A percentile compares a stretch with the other conserved stretches of the same genome.
These are phyloP conservation scores for Ilex aquifolium DNA, from an alignment of 257 asterid genomes.

Conservation along the genomic window DNA sequence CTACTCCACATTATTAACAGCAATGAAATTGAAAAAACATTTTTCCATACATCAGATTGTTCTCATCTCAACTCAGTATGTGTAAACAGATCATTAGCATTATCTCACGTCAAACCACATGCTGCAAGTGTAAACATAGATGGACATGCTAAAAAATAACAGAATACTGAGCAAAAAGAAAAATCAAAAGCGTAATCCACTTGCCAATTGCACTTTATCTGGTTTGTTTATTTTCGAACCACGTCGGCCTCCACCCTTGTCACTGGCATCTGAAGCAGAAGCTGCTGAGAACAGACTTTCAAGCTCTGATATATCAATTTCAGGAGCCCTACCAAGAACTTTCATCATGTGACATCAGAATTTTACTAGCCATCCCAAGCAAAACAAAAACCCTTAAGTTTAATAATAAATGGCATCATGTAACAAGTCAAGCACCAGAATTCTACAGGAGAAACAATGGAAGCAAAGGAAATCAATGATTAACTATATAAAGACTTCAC, in stretches of 20 bases:
- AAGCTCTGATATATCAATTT: conserved; percentile 92
- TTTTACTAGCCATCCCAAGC: conserved; percentile 2
- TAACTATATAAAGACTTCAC: no score
- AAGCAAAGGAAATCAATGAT: no score
- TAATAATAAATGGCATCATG: no score
- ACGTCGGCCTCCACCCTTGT: conserved; percentile 67
- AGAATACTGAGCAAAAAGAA: not conserved
- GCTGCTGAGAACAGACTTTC: conserved; percentile 97
- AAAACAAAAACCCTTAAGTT: no score
- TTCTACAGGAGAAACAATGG: no score
- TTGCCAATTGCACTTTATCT: conserved; percentile 92
- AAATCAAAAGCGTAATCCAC: conserved; percentile 13
- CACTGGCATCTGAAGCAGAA: conserved; percentile 73
- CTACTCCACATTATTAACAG: not conserved
- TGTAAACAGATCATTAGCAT: not conserved
- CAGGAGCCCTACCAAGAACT: conserved; percentile 69
- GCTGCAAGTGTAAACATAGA: conserved; percentile 8
- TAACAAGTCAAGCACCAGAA: no score
- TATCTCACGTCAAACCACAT: conserved; percentile 12
- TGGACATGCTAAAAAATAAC: not conserved
- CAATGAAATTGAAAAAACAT: not conserved
- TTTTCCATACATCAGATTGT: not conserved
- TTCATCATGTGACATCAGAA: conserved; percentile 22
- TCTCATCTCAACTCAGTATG: not conserved
- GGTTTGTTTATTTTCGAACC: conserved; percentile 85